A percentile compares a stretch with the other conserved stretches of the same genome.
phyloP scores from a whole-genome alignment of 2,329 filamentous ascomycete genomes.

The Penicillium janthinellum region DNA sequence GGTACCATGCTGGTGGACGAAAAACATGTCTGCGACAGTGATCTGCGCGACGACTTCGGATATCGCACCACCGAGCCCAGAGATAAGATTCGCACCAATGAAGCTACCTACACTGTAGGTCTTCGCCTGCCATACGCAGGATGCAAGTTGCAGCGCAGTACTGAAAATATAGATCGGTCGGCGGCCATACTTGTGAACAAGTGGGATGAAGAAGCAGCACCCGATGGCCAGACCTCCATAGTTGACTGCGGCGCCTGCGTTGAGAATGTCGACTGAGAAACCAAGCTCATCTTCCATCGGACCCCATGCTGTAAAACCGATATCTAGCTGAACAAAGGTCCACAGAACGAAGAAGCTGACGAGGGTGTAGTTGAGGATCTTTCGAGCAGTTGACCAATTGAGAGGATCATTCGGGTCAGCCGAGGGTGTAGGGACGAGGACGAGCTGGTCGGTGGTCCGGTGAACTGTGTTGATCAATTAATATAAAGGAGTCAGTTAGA shows the following conservation, averaged over 20 bases:
- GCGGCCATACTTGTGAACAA: conserved; percentile 51
- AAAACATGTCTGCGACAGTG: conserved; percentile 52
- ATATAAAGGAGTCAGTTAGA: neutral
- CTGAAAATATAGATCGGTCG: conserved; percentile 52
- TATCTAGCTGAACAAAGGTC: conserved; percentile 39
- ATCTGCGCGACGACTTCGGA: conserved; percentile 50
- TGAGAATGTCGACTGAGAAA: conserved; percentile 45
- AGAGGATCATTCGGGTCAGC: conserved; percentile 32
- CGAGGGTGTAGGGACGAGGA: conserved; percentile 27
- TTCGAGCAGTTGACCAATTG: conserved; percentile 28
- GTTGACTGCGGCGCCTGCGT: conserved; percentile 48
- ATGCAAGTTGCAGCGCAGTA: conserved; percentile 40
- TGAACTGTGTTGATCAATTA: conserved; percentile 5
- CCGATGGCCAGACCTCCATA: conserved; percentile 48
- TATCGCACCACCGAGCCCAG: conserved; percentile 49
- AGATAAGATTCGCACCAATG: conserved; percentile 46
- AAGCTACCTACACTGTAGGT: conserved; percentile 45
- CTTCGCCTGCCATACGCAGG: conserved; percentile 48
- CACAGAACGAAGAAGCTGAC: conserved; percentile 31
- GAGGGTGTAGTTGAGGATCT: conserved; percentile 29
- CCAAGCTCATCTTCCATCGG: conserved; percentile 47
- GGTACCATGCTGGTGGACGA: conserved; percentile 49
- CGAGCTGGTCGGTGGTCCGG: conserved; percentile 15
- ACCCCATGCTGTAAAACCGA: conserved; percentile 47
- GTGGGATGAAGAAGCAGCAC: conserved; percentile 48